Evolutionary conservation across 2,329 filamentous ascomycete genomes (phyloP), one percentile per base, ranked within the genome.

Genomic region (Botrytis cinerea): DNA sequence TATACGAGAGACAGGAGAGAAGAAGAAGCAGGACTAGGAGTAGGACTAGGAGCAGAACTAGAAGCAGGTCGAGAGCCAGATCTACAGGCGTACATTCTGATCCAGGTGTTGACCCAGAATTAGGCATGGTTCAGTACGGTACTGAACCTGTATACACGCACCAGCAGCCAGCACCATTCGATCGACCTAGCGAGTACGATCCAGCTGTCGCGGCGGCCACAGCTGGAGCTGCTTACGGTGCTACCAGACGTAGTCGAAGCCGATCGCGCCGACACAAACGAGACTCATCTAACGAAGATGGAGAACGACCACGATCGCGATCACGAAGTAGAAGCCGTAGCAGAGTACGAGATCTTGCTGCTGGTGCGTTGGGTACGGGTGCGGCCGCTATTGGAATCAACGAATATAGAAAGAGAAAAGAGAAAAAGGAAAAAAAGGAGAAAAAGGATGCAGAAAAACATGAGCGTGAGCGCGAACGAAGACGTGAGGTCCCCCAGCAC

Each of bases 71-170:
- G 71, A 84, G 86, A 81, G 86, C 85, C 84, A 86, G 85, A 83
- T 88, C 87, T 77, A 79, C 78, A 74, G 82, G 81, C 80, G 81
- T 80, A 78, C 83, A 85, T 83, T 85, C 85, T 78, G 85, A 86
- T 81, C 83, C 83, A 80, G 83, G 82, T 76, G 76, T 79, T 90
- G 88, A 90, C 88, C 86, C 85, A 84, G 88, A 90, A 84, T 84
- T 90, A 89, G 89, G 88, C 84, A 85, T 90, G 85, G 88, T 91
- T 86, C 87, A 91, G 82, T 91, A 91, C 84, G 89, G 89, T 78
- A 85, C 84, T 80, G 85, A 86, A 77, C 88, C 89, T 78, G 84
- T 91, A 76, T 82, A 83, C 77, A 84, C 84, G 76, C 81, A 78
- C 70, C 74, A 78, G 67, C 72, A 76, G 70, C 77, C 76, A 76